Evolutionary conservation across 116 monocot genomes (phyloP), one percentile per base, ranked within the genome.

Genomic region (Thalassia testudinum): DNA sequence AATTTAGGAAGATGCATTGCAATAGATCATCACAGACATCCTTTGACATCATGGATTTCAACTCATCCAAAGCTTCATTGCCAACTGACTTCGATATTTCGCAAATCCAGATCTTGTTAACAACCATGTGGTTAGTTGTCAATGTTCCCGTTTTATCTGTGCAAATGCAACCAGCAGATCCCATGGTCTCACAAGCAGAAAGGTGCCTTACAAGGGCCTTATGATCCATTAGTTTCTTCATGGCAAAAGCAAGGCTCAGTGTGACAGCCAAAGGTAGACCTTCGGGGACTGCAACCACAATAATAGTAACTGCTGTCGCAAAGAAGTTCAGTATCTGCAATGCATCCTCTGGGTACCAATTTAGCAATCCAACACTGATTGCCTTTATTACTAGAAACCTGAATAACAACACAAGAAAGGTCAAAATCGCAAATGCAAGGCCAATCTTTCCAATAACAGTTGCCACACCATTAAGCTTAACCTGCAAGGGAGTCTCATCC

Each of bases 101-200:
- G 53, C 81, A 81, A 38, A 75, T 56, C 68, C 81, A 87, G 24
- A 75, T 57, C 28, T 70, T 87, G 21, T 69, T 61, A 15, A 87
- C 81, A 20, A 75, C 62, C 86, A 87, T 87, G 60, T 78, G 78
- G 58, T 87, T 87, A 42, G 86, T 81, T 25, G 86, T 87, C 49
- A 87, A 50, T n/a, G 86, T 87, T 26, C 86, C 86, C 14, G 86
- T 87, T 67, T 87, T 87, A 70, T 87, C 86, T 12, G 75, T 87
- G 66, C 86, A 87, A 51, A 87, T 87, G 62, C 81, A 69, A 37
- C 60, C 70, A 14, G 75, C 72, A 30, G 86, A 87, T 16, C 86
- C 86, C 86, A 87, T 81, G 28, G 86, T 87, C 50, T 87, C 86
- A 67, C 86, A 87, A 10, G 86, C 86, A 27, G 86, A 72, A 3